These are phyloP conservation scores for Rhodotorula glutinis DNA, from an alignment of 1,284 basidiomycete species.

Conservation along the genomic window DNA sequence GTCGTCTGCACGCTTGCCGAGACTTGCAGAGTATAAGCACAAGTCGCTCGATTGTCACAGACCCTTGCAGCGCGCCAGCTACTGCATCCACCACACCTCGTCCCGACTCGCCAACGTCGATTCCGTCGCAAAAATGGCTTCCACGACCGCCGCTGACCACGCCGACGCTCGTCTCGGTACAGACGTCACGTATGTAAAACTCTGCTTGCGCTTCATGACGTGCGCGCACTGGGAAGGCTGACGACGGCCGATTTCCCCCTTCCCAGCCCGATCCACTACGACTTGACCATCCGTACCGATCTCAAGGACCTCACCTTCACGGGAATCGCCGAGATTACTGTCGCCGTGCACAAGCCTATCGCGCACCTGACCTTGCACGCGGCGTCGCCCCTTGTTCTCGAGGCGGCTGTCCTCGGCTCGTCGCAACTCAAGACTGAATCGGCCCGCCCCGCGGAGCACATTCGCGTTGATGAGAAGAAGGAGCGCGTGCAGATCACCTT, in stretches of 20 bases:
- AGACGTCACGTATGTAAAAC: conserved; percentile 11
- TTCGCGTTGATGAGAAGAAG: conserved; percentile 28
- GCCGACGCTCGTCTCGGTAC: conserved; percentile 11
- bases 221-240: too few species aligned
- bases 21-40: neutral
- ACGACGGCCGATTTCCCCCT: neutral
- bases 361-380: conserved; percentile 58
- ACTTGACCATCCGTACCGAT: conserved; percentile 77
- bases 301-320: conserved; percentile 71
- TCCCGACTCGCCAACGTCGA: conserved; percentile 21
- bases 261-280: conserved; percentile 71
- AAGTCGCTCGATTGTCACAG: neutral
- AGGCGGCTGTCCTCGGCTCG: conserved; percentile 58
- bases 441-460: conserved; percentile 19
- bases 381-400: conserved; percentile 63
- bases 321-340: conserved; percentile 69
- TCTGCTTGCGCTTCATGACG: neutral
- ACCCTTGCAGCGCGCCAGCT: neutral
- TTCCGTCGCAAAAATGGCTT: conserved; percentile 5
- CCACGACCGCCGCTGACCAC: neutral
- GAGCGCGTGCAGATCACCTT: conserved; percentile 31
- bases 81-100: conserved; percentile 21
- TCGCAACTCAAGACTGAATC: conserved; percentile 40
- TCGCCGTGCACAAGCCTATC: conserved; percentile 69
- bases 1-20: too few species aligned